These are phyloP conservation scores for Laetiporus sulphureus DNA, from an alignment of 1,284 basidiomycete genomes.

Conservation along the genomic window DNA sequence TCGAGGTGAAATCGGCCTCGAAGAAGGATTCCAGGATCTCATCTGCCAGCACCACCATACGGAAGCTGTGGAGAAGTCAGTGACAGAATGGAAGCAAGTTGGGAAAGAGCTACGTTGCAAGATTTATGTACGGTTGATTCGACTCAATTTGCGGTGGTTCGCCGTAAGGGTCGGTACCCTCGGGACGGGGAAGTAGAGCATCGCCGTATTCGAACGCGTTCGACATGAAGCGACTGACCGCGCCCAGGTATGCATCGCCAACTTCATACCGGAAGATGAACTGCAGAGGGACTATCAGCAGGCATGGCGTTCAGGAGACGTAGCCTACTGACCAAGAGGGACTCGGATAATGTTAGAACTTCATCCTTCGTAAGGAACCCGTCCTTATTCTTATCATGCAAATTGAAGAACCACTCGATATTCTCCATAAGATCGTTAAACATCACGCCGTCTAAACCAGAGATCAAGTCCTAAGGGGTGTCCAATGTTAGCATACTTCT, in stretches of 20 bases:
- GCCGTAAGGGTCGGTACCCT: slow-evolving; percentile 35
- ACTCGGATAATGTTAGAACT: slow-evolving; percentile 91
- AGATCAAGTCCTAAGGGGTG: slow-evolving; percentile 71
- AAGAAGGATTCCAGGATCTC: slow-evolving; percentile 95
- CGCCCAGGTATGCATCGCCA: slow-evolving; percentile 94
- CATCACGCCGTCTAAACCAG: slow-evolving; percentile 88
- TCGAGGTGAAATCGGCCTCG: slow-evolving; percentile 80
- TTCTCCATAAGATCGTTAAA: slow-evolving; percentile 97
- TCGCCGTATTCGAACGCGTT: slow-evolving; percentile 97
- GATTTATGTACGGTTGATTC: slow-evolving; percentile 84
- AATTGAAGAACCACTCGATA: slow-evolving; percentile 97
- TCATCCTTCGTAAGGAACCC: slow-evolving; percentile 95
- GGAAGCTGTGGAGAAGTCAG: slow-evolving; percentile 57
- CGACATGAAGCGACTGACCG: slow-evolving; percentile 93
- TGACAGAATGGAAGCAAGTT: background rate
- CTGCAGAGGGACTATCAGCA: slow-evolving; percentile 31
- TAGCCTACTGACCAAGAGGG: slow-evolving; percentile 65
- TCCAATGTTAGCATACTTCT: background rate
- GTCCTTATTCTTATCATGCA: slow-evolving; percentile 96
- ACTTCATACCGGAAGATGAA: slow-evolving; percentile 98
- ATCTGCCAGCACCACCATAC: slow-evolving; percentile 95
- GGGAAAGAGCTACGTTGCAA: slow-evolving; percentile 57
- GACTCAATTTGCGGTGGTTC: slow-evolving; percentile 46
- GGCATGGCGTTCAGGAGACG: background rate
- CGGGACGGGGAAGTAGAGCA: slow-evolving; percentile 58